These are phyloP conservation scores for Trichoderma arundinaceum DNA, from an alignment of 2,329 filamentous ascomycete genomes.

Conservation along the genomic window DNA sequence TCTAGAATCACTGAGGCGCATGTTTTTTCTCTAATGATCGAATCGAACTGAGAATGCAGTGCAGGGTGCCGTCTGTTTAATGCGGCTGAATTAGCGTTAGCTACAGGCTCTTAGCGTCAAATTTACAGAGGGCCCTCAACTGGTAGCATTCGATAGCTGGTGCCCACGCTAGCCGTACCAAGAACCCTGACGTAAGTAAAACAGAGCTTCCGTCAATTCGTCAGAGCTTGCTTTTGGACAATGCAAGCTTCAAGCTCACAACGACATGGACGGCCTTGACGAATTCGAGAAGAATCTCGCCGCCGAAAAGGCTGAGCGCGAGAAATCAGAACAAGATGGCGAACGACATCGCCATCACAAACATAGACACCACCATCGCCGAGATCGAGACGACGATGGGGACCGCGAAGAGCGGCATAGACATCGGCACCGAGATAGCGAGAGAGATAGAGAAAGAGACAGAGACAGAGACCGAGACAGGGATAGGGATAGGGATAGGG, in stretches of 20 bases:
- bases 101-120: not conserved
- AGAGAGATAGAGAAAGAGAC: slow-evolving; percentile 33
- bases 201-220: not conserved
- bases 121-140: not conserved
- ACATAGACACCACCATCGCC: slow-evolving; percentile 55
- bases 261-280: slow-evolving; percentile 59
- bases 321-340: slow-evolving; percentile 53
- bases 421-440: slow-evolving; percentile 30
- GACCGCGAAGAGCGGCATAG: slow-evolving; percentile 45
- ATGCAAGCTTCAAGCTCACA: not conserved
- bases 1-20: too few species aligned
- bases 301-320: slow-evolving; percentile 63
- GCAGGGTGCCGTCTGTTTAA: too few species aligned
- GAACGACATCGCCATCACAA: slow-evolving; percentile 52
- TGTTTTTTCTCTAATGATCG: too few species aligned
- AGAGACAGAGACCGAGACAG: slow-evolving; percentile 43
- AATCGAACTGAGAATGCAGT: too few species aligned
- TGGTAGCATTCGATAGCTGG: too few species aligned
- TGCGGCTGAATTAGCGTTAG: too few species aligned
- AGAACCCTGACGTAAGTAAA: slow-evolving; percentile 21
- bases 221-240: slow-evolving; percentile 4
- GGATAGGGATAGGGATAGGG: slow-evolving; percentile 41
- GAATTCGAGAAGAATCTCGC: slow-evolving; percentile 82
- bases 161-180: not conserved
- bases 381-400: slow-evolving; percentile 49